Base-by-base conservation (phyloP, 495 filamentous ascomycete genomes). In the Mytilinidion resinicola region DNA sequence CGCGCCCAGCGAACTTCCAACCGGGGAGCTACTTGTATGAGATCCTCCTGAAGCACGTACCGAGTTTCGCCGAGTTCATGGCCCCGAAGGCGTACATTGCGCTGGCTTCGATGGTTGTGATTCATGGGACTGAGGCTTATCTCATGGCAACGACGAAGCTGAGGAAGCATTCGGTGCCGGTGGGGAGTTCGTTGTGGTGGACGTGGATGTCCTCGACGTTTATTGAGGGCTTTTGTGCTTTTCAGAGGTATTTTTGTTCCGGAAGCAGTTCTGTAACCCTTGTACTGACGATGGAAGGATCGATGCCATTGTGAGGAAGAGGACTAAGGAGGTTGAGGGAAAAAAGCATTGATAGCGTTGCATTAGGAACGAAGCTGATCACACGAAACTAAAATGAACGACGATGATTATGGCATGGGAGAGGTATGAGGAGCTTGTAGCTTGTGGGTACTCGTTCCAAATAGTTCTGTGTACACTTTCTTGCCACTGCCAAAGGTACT, bases 171-270 rank as follows among this genome's bases (percentile, higher is more conserved):
- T 73, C 73, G 3, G 80, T 89, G n/a, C 68, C 73, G 21, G 62
- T 75, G 34, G 67, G 75, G 9, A 78, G 77, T 33, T 41, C 53
- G 37, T 50, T 83, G 50, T 91, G 86, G 85, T 82, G 77, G 72
- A 63, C 66, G 41, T 91, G 87, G 87, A 61, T 82, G 19, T 57
- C 66, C 14, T 78, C 75, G 34, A 75, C 69, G 42, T 78, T 85
- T 49, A 64, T 87, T 10, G 87, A 90, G 64, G 87, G 87, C 0
- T 68, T 74, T 50, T 74, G 70, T 12, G 67, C 74, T 41, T 79
- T 80, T 55, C 41, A 68, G 64, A 77, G 86, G 50, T 63, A 37
- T 1, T 1, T 3, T 21, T 48, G 11, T 21, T 1, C 11, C 19
- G 9, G 11, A 21, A 6, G 30, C 15, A 3, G 11, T 20, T 48